Evolutionary conservation across 2,329 filamentous ascomycete species (phyloP), one percentile per base, ranked within the genome.

Genomic region (Pseudocercospora crystallina): DNA sequence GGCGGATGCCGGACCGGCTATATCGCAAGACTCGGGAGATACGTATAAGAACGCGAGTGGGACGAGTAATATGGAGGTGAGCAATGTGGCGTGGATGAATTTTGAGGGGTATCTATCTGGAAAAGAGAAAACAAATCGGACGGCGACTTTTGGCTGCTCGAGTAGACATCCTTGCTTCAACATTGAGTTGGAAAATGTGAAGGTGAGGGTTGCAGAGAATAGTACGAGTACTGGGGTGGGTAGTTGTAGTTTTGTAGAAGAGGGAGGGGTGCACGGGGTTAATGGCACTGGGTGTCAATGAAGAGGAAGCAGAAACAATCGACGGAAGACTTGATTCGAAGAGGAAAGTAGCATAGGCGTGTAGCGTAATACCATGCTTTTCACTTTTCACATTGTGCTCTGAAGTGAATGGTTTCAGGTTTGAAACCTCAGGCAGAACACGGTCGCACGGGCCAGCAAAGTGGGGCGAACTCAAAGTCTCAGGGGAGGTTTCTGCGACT

Each of bases 21-120:
- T 82, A 47, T 74, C 64, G 0, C 72, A 82, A 59, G 69, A 77
- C 46, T 76, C 59, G 38, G 78, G 79, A 2, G 68, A 79, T 47
- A 79, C 81, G 58, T 76, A 76, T 1, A 74, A 68, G 1, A 49
- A 49, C n/a, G 40, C 64, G 0, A 26, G 20, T 26, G 79, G 79
- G 0, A 79, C 76, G 7, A 77, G 73, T 38, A 71, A 75, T 53
- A 78, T 82, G 75, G 65, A 70, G 9, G 63, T 82, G 38, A 74
- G 69, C 1, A 74, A 80, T 51, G 63, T 81, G 12, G 68, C 67
- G 1, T 80, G 78, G 61, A 69, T 73, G 26, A 79, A 80, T 53
- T 80, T 80, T 49, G 78, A 74, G 0, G 79, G 79, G 1, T 76
- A 71, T 48, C 61, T 76, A 10, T 37, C 46, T 30, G 52, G 30